Conservation (phyloP, 768 basidiomycete species). For the Paxillus ammoniavirescens region DNA sequence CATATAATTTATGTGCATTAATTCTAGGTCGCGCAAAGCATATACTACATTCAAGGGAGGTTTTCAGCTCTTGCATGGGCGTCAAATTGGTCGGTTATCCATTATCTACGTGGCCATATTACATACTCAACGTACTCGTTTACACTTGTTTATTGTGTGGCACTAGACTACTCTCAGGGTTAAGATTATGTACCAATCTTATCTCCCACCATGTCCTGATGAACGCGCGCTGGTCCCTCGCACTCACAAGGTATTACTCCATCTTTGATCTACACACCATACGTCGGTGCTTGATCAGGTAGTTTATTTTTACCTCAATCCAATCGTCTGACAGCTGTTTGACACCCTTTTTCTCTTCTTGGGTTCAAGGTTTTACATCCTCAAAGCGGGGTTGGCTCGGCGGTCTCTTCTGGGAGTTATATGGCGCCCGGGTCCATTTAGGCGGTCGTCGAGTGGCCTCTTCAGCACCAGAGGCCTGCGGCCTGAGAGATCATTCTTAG, state of each 20-base stretch:
- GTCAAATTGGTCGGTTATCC: slow-evolving; percentile 25
- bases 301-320: slow-evolving; percentile 1
- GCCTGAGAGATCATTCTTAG: not conserved
- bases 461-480: not conserved
- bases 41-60: slow-evolving; percentile 6
- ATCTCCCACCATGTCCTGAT: slow-evolving; percentile 22
- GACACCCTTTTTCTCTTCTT: slow-evolving; percentile 2
- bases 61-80: slow-evolving; percentile 26
- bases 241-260: not conserved
- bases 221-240: not conserved
- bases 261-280: slow-evolving; percentile 6
- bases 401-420: not conserved
- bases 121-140: slow-evolving; percentile 24
- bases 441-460: not conserved
- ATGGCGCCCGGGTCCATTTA: not conserved
- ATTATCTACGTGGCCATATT: slow-evolving; percentile 28
- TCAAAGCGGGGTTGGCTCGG: not conserved
- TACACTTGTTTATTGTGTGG: slow-evolving; percentile 25
- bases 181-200: slow-evolving; percentile 21
- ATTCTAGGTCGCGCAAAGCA: not conserved
- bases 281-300: not conserved
- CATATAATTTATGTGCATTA: not conserved
- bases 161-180: slow-evolving; percentile 23
- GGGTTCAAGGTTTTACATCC: slow-evolving; percentile 15
- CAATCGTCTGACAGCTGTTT: not conserved